Evolutionary conservation across 2,329 filamentous ascomycete genomes (phyloP).

Genomic region (Didymella segeticola): DNA sequence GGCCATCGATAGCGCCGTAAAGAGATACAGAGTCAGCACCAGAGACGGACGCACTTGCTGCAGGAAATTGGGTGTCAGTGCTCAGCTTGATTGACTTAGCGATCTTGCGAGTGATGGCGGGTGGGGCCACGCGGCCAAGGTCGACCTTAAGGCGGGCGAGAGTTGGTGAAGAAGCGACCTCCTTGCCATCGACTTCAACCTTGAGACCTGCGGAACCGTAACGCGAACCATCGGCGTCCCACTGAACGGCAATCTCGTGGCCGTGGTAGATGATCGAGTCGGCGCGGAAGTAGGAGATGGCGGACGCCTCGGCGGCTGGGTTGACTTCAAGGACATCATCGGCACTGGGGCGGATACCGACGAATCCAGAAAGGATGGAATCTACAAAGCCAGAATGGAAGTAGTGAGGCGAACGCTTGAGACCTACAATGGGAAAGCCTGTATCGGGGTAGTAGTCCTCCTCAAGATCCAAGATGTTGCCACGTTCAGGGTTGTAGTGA

Average conservation of each 20-base stretch:
- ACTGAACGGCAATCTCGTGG: constrained; percentile 51
- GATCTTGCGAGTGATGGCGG: constrained; percentile 39
- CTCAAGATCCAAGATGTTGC: constrained; percentile 48
- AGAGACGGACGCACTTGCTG: constrained; percentile 40
- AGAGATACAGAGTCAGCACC: constrained; percentile 32
- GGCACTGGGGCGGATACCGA: constrained; percentile 51
- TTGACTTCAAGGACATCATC: constrained; percentile 52
- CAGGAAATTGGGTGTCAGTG: constrained; percentile 36
- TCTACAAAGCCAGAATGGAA: constrained; percentile 57
- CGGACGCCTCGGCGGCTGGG: constrained; percentile 44
- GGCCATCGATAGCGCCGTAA: constrained; percentile 50
- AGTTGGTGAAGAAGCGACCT: constrained; percentile 38
- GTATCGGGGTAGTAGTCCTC: constrained; percentile 55
- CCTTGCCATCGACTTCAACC: constrained; percentile 45
- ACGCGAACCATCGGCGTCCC: constrained; percentile 47
- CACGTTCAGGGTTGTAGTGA: constrained; percentile 47
- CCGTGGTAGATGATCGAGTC: constrained; percentile 54
- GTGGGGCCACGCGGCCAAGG: constrained; percentile 28
- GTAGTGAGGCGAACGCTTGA: constrained; percentile 54
- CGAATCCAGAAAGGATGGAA: constrained; percentile 51
- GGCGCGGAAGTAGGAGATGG: constrained; percentile 51
- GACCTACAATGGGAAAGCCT: constrained; percentile 51
- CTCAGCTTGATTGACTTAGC: constrained; percentile 49
- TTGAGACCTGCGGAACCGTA: constrained; percentile 44
- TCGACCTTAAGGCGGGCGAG: constrained; percentile 35